phyloP scores from a whole-genome alignment of 169 alveolate genomes.

The Prorocentrum cordatum region DNA sequence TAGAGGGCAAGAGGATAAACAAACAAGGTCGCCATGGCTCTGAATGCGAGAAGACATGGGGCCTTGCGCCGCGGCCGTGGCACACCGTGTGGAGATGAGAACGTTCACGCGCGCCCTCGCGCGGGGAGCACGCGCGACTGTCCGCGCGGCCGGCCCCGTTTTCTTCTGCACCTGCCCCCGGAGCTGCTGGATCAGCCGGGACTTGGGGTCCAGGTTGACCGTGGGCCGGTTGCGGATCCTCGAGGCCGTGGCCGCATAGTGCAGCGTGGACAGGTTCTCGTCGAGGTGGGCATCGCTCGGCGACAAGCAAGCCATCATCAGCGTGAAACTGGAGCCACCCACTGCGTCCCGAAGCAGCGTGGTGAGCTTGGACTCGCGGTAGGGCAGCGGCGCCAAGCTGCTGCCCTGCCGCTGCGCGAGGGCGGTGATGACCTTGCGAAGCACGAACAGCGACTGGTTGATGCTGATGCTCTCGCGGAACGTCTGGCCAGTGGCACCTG shows the following conservation, averaged over 20 bases:
- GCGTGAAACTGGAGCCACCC: constrained; percentile 46
- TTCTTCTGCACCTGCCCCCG: no score
- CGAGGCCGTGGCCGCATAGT: constrained; percentile 37
- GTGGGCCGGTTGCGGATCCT: constrained; percentile 33
- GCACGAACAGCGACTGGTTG: constrained; percentile 49
- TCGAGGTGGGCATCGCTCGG: constrained; percentile 13
- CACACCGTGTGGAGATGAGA: no score
- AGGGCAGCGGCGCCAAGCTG: background rate
- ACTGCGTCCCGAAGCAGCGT: constrained; percentile 29
- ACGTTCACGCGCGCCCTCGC: no score
- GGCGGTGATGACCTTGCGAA: constrained; percentile 35
- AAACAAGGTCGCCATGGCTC: no score
- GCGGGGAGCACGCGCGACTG: no score
- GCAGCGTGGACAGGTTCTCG: constrained; percentile 33
- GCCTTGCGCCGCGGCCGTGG: no score
- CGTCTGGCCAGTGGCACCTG: constrained; percentile 48
- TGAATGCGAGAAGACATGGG: no score
- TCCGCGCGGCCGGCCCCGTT: no score
- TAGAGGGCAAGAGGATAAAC: no score
- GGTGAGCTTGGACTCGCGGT: constrained; percentile 61
- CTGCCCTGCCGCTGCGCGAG: constrained; percentile 33
- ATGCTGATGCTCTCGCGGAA: constrained; percentile 47
- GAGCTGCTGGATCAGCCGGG: constrained; percentile 17
- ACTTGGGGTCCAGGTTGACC: constrained; percentile 41
- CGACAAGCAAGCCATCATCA: constrained; percentile 28